Evolutionary conservation across 257 asterid species (phyloP).

Genomic region (Ophiorrhiza pumila): DNA sequence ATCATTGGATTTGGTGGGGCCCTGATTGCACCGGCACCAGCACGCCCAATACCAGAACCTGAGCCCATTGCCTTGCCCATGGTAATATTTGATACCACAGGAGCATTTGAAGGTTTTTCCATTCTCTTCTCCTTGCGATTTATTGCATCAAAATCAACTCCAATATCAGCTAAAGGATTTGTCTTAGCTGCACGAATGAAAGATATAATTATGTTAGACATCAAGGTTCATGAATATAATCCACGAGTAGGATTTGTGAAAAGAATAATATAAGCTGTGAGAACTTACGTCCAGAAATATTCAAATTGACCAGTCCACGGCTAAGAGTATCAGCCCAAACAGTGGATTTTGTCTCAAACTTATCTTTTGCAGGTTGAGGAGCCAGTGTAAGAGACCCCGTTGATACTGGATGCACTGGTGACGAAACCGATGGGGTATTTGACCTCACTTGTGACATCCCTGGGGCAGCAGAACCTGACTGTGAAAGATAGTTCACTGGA

Average conservation of each 20-base stretch:
- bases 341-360: conserved; percentile 93
- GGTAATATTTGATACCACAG: conserved; percentile 58
- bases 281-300: conserved; percentile 91
- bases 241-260: neutral
- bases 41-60: conserved; percentile 91
- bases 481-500: conserved; percentile 34
- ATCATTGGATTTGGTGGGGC: conserved; percentile 56
- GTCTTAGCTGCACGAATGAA: conserved; percentile 67
- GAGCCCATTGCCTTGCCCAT: conserved; percentile 99
- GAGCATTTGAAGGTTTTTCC: conserved; percentile 71
- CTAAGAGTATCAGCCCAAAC: conserved; percentile 96
- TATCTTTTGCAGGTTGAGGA: conserved; percentile 58
- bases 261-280: conserved; percentile 5
- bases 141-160: conserved; percentile 95
- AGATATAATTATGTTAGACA: conserved; percentile 12
- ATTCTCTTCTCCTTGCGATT: conserved; percentile 93
- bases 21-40: conserved; percentile 69
- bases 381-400: conserved; percentile 41
- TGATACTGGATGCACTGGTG: conserved; percentile 35
- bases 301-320: conserved; percentile 89
- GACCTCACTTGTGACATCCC: conserved; percentile 41
- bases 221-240: conserved; percentile 2
- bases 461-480: conserved; percentile 38
- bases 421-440: conserved; percentile 30
- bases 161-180: conserved; percentile 81